A percentile compares a stretch with the other conserved stretches of the same genome.
Evolutionary conservation across 2,329 filamentous ascomycete species (phyloP).

Genomic region (Periconia sp.): DNA sequence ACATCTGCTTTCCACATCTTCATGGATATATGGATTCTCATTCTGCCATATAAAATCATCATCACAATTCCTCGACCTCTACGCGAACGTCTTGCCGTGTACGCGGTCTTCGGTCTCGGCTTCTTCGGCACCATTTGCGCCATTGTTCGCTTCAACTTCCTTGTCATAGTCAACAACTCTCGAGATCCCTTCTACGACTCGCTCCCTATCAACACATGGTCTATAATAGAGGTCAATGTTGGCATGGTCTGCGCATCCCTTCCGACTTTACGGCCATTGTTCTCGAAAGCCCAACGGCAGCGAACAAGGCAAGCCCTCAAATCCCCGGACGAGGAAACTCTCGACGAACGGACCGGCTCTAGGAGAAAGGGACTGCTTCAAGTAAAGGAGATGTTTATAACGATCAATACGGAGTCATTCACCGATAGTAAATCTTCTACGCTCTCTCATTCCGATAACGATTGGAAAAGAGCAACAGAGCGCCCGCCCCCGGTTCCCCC

Average conservation of each 20-base stretch:
- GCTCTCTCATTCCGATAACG: slow-evolving; percentile 2
- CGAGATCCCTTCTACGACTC: slow-evolving; percentile 67
- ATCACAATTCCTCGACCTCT: slow-evolving; percentile 78
- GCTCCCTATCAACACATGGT: slow-evolving; percentile 85
- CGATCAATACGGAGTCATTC: slow-evolving; percentile 8
- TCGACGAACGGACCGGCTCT: not conserved
- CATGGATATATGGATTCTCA: slow-evolving; percentile 81
- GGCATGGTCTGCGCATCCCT: slow-evolving; percentile 89
- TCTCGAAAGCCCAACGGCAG: slow-evolving; percentile 20
- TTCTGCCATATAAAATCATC: slow-evolving; percentile 80
- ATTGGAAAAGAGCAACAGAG: slow-evolving; percentile 12
- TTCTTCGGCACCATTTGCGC: slow-evolving; percentile 85
- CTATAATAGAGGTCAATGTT: slow-evolving; percentile 82
- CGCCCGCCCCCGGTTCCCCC: slow-evolving; percentile 21
- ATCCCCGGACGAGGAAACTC: slow-evolving; percentile 3
- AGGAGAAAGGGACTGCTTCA: slow-evolving; percentile 10
- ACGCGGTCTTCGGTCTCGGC: slow-evolving; percentile 80
- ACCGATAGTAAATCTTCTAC: slow-evolving; percentile 3
- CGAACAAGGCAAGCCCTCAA: slow-evolving; percentile 16
- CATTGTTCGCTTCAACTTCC: slow-evolving; percentile 60
- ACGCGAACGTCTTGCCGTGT: slow-evolving; percentile 80
- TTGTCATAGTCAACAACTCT: slow-evolving; percentile 36
- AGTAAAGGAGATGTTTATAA: slow-evolving; percentile 16
- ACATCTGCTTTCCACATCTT: slow-evolving; percentile 78
- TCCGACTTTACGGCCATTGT: slow-evolving; percentile 79